Evolutionary conservation across 2,329 filamentous ascomycete genomes (phyloP).

Genomic region (Fusarium coffeatum): DNA sequence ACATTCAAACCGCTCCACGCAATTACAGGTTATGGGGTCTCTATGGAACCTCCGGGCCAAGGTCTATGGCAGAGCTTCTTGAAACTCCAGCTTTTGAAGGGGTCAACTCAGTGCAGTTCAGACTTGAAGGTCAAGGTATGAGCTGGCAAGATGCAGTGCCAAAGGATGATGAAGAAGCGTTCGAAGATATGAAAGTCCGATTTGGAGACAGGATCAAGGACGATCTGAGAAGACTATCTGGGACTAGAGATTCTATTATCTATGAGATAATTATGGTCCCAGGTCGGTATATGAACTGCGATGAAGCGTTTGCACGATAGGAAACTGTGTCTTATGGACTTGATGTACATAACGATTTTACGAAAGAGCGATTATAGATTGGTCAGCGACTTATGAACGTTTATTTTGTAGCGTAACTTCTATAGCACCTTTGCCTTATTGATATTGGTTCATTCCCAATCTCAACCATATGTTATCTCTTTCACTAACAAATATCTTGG

Average conservation of each 20-base stretch:
- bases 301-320: neutral
- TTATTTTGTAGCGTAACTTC: neutral
- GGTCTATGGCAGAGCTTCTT: constrained; percentile 6
- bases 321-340: neutral
- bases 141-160: constrained; percentile 14
- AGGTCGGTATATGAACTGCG: neutral
- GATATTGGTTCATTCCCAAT: neutral
- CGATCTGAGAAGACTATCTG: neutral
- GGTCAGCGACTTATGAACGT: neutral
- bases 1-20: neutral
- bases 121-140: constrained; percentile 10
- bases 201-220: constrained; percentile 1
- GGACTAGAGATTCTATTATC: neutral
- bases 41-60: neutral
- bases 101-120: neutral
- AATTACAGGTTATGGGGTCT: neutral
- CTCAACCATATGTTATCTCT: neutral
- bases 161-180: neutral
- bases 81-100: neutral
- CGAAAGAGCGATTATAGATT: neutral
- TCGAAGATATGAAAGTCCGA: constrained; percentile 14
- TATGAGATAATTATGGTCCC: constrained; percentile 22
- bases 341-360: no score
- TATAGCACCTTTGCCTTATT: neutral
- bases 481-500: no score